Conservation (phyloP, 495 filamentous ascomycete genomes). For the Glutinoglossum americanum region DNA sequence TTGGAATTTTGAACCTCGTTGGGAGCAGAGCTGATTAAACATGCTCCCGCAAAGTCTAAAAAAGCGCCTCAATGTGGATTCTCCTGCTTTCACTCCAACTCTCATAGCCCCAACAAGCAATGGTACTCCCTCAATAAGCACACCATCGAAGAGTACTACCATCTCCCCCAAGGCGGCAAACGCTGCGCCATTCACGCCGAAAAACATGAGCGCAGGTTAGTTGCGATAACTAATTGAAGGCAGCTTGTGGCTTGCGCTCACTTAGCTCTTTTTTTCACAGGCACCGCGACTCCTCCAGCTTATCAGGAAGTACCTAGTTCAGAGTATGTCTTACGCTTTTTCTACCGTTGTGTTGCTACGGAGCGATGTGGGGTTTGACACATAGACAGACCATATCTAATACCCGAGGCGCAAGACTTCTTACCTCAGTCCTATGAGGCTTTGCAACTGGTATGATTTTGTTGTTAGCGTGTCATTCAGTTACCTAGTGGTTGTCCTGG, state of each 20-base stretch:
- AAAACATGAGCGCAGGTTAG: conserved; percentile 20
- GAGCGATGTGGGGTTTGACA: background rate
- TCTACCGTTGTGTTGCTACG: background rate
- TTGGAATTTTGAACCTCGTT: background rate
- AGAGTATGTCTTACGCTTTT: background rate
- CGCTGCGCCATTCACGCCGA: conserved; percentile 82
- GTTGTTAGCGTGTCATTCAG: conserved; percentile 5
- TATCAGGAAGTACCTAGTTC: conserved; percentile 10
- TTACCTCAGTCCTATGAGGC: conserved; percentile 55
- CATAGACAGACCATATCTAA: conserved; percentile 28
- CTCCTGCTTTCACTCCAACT: conserved; percentile 79
- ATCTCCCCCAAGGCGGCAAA: conserved; percentile 75
- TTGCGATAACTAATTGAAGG: background rate
- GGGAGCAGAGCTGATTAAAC: background rate
- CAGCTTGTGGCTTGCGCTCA: background rate
- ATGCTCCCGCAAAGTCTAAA: conserved; percentile 25
- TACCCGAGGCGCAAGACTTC: conserved; percentile 52
- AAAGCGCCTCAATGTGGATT: conserved; percentile 85
- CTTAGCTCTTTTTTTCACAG: conserved; percentile 5
- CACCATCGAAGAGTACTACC: conserved; percentile 37
- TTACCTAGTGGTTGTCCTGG: background rate
- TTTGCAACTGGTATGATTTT: conserved; percentile 33
- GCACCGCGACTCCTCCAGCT: conserved; percentile 14
- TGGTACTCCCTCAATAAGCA: conserved; percentile 15
- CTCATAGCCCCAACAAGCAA: conserved; percentile 28